Conservation (phyloP, 768 basidiomycete genomes). For the Solioccasus polychromus region DNA sequence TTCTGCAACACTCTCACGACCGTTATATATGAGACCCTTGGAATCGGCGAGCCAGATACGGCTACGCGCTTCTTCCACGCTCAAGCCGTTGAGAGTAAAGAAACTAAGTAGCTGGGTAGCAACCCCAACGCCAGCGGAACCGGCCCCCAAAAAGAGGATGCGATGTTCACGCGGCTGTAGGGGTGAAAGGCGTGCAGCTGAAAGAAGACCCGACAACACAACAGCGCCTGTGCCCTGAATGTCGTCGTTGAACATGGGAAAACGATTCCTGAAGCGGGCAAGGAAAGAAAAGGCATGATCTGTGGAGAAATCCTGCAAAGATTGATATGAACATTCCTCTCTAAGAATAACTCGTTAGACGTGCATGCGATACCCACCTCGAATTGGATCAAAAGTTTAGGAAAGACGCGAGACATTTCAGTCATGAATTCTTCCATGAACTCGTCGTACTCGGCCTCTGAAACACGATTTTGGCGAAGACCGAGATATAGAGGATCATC, state of each 20-base stretch:
- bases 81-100: constrained; percentile 78
- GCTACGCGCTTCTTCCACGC: constrained; percentile 70
- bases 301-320: constrained; percentile 78
- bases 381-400: constrained; percentile 82
- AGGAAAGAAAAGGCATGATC: constrained; percentile 90
- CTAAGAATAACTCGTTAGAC: background rate
- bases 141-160: constrained; percentile 92
- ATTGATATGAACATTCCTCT: background rate
- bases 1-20: constrained; percentile 68
- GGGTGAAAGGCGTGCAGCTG: constrained; percentile 77
- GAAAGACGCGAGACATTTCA: constrained; percentile 72
- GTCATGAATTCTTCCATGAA: constrained; percentile 95
- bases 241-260: constrained; percentile 86
- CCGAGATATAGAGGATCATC: constrained; percentile 91
- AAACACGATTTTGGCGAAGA: constrained; percentile 64
- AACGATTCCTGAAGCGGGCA: constrained; percentile 68
- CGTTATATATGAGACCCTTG: constrained; percentile 78
- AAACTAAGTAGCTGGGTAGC: constrained; percentile 86
- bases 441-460: constrained; percentile 62
- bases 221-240: constrained; percentile 92
- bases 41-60: constrained; percentile 85
- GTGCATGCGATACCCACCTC: constrained; percentile 44
- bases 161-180: constrained; percentile 67
- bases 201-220: constrained; percentile 85
- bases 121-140: constrained; percentile 90